Base-by-base conservation (phyloP, 169 alveolate genomes). In the Hepatocystis sp. region DNA sequence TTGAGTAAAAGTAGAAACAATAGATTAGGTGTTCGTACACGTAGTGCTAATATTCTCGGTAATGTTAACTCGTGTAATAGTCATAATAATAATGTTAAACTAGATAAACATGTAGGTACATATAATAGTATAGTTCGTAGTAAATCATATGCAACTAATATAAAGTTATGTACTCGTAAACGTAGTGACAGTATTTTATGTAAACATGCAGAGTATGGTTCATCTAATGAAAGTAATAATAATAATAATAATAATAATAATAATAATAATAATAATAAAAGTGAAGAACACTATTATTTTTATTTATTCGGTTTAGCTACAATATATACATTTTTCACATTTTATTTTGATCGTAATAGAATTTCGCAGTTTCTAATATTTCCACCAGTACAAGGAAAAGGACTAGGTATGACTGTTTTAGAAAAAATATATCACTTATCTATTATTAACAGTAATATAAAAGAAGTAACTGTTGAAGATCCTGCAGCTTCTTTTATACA, bases 401-500 rank as follows among this genome's bases (percentile, higher is more conserved):
- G 96, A 23, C 51, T 92, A 46, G 96, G 96, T 1, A 56, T 84
- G 67, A 56, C 66, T 17, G 90, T 92, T 10, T 44, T 92, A 47
- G 93, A 92, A 58, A 67, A 67, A 28, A 92, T 92, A 5, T 92
- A 92, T 40, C 71, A 71, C 46, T 25, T 84, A 68, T 93, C 95
- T 2, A 91, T 92, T 4, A 67, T 88, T 19, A 94, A 92, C 64
- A 58, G 68, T 0, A 84, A 86, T 25, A 86, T 92, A 25, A 84
- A 90, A 53, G 95, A 91, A 60, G 90, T 92, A 40, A 91, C 96
- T 0, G 95, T 92, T 11, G 96, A 92, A 85, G 96, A 92, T 39
- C 96, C 96, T 42, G 92, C 96, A 1, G 85, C 53, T 11, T 84
- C 95, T 8, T 91, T 92, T 76, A 67, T 90, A n/a, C 90, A 85